Conservation (phyloP, 495 filamentous ascomycete species). For the Xylaria curta region DNA sequence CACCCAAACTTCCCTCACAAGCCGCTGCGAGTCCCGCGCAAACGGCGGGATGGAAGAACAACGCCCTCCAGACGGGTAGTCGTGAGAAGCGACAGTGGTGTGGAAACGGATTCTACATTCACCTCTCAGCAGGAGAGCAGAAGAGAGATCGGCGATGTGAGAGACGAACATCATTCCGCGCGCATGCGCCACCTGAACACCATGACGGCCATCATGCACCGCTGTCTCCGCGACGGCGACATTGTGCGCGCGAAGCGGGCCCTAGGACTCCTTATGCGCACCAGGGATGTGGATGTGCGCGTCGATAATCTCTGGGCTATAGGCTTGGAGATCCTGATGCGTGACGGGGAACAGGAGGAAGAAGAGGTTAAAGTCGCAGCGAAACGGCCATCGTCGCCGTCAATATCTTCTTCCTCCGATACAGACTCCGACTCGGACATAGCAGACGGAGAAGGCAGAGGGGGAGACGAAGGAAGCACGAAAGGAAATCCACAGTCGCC, state of each 20-base stretch:
- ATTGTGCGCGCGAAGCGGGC: conserved; percentile 46
- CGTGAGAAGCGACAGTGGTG: not conserved
- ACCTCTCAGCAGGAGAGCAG: not conserved
- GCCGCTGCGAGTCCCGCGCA: conserved; percentile 31
- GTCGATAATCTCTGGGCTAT: conserved; percentile 47
- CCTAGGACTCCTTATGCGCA: conserved; percentile 45
- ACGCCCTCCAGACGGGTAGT: not conserved
- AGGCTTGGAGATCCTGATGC: conserved; percentile 51
- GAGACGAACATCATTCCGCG: conserved; percentile 9
- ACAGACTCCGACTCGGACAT: not conserved
- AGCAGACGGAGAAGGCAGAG: not conserved
- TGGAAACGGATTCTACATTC: not conserved
- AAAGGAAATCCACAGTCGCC: not conserved
- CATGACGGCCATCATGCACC: conserved; percentile 42
- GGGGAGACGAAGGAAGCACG: not conserved
- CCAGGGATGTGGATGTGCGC: conserved; percentile 46
- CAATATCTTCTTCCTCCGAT: not conserved
- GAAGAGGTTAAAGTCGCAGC: not conserved
- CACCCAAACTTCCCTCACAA: conserved; percentile 53
- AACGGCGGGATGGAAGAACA: conserved; percentile 5
- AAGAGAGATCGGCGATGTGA: not conserved
- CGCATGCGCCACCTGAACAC: conserved; percentile 40
- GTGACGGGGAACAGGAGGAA: conserved; percentile 44
- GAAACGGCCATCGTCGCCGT: not conserved
- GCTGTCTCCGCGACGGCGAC: conserved; percentile 48